phyloP scores from a whole-genome alignment of 164 flowering plant genomes.

The Magnolia kwangsiensis region DNA sequence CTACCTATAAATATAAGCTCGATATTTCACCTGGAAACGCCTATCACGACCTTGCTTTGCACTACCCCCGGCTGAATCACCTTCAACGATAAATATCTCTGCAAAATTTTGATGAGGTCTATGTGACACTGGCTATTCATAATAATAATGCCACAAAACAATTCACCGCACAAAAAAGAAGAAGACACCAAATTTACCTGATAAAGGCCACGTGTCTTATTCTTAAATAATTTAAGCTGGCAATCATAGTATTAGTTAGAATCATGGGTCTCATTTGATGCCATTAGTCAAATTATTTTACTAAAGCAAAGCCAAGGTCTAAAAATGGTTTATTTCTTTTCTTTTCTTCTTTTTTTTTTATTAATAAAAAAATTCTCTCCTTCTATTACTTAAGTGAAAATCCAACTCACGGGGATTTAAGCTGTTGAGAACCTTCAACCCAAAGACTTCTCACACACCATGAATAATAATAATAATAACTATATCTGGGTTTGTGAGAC shows the following conservation, averaged over 20 bases:
- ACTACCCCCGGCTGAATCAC: conserved; percentile 99
- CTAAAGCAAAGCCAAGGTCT: not conserved
- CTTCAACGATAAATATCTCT: conserved; percentile 99
- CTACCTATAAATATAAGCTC: not conserved
- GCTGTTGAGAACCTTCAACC: not conserved
- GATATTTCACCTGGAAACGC: conserved; percentile 75
- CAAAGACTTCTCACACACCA: not conserved
- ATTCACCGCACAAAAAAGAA: not conserved
- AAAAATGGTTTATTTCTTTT: not conserved
- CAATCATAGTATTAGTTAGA: not conserved
- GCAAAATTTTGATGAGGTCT: conserved; percentile 14
- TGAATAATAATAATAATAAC: too few relatives aligned
- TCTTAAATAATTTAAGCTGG: not conserved
- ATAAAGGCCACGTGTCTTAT: too few relatives aligned
- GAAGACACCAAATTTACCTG: not conserved
- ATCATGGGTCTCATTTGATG: not conserved
- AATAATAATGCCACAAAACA: not conserved
- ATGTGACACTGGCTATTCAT: not conserved
- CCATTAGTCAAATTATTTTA: not conserved
- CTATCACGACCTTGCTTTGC: conserved; percentile 99
- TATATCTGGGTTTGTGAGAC: too few relatives aligned
- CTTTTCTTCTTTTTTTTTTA: not conserved
- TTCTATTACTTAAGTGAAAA: not conserved
- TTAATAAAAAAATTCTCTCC: not conserved
- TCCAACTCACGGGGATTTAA: not conserved